Percentiles rank a stretch among this genome's conserved stretches.
phyloP scores from a whole-genome alignment of 768 basidiomycete species.

The Russula ochroleuca region DNA sequence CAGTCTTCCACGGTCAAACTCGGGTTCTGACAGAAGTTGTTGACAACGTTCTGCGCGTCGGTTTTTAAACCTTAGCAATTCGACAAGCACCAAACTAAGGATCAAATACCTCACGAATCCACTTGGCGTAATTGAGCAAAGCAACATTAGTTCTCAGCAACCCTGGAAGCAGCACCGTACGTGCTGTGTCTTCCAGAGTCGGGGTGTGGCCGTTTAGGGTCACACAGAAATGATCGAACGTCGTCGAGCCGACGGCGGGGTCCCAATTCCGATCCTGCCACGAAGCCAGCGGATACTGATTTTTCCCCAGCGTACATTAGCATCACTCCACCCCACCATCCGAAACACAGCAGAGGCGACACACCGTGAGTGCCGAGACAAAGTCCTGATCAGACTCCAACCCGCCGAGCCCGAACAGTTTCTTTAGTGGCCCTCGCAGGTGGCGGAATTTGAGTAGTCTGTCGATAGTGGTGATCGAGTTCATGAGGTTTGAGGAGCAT shows the following conservation, averaged over 20 bases:
- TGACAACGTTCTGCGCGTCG: constrained; percentile 21
- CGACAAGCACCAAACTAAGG: neutral
- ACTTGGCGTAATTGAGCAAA: constrained; percentile 68
- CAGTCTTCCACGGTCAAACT: constrained; percentile 57
- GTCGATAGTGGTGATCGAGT: constrained; percentile 60
- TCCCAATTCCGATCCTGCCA: constrained; percentile 94
- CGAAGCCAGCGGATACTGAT: constrained; percentile 53
- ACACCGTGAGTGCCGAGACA: constrained; percentile 60
- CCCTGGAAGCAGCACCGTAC: constrained; percentile 2
- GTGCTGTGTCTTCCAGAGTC: neutral
- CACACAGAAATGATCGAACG: constrained; percentile 65
- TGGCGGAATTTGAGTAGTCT: constrained; percentile 46
- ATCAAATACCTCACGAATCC: constrained; percentile 59
- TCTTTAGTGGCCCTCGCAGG: constrained; percentile 55
- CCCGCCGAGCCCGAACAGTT: constrained; percentile 69
- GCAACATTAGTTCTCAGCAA: constrained; percentile 46
- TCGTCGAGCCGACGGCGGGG: constrained; percentile 53
- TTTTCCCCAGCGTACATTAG: neutral
- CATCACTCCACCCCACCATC: neutral
- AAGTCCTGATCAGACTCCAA: constrained; percentile 77
- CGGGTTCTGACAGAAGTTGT: constrained; percentile 33
- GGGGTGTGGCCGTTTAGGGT: constrained; percentile 36
- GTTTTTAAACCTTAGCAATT: neutral
- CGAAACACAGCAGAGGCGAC: constrained; percentile 19
- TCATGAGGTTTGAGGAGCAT: constrained; percentile 58